Conservation (phyloP, 495 filamentous ascomycete species). For the Zalerion maritima region DNA sequence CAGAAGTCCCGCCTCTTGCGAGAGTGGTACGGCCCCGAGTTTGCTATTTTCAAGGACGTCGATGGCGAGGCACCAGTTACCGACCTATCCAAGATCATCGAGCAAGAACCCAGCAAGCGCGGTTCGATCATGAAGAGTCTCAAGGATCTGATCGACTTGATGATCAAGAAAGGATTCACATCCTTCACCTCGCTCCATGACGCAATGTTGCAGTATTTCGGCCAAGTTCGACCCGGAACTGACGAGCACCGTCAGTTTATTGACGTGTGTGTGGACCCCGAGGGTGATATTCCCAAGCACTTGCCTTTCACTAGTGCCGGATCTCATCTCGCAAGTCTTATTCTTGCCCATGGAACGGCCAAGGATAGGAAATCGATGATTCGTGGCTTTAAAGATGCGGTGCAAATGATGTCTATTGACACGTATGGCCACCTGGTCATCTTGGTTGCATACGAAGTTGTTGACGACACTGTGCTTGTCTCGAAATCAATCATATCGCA, state of each 20-base stretch:
- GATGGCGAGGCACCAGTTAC: slow-evolving; percentile 25
- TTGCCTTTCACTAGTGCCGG: slow-evolving; percentile 90
- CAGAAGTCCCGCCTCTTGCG: slow-evolving; percentile 74
- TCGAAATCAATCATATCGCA: slow-evolving; percentile 74
- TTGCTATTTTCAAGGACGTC: slow-evolving; percentile 56
- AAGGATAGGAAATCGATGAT: slow-evolving; percentile 88
- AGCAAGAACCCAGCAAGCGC: slow-evolving; percentile 67
- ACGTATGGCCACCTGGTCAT: slow-evolving; percentile 64
- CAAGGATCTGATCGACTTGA: slow-evolving; percentile 68
- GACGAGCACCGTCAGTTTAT: slow-evolving; percentile 75
- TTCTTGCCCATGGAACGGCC: slow-evolving; percentile 67
- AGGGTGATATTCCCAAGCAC: slow-evolving; percentile 78
- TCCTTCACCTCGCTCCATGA: slow-evolving; percentile 95
- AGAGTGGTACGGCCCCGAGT: slow-evolving; percentile 96
- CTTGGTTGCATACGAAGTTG: slow-evolving; percentile 70
- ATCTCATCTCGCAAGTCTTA: slow-evolving; percentile 62
- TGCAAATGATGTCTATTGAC: slow-evolving; percentile 71
- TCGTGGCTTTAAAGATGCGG: slow-evolving; percentile 70
- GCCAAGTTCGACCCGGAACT: slow-evolving; percentile 58
- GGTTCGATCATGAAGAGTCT: slow-evolving; percentile 72
- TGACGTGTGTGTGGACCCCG: slow-evolving; percentile 82
- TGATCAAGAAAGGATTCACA: slow-evolving; percentile 89
- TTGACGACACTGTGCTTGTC: slow-evolving; percentile 86
- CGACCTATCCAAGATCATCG: slow-evolving; percentile 59
- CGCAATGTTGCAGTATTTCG: slow-evolving; percentile 93